Evolutionary conservation across 495 filamentous ascomycete genomes (phyloP).

Genomic region (Lineolata rhizophorae): DNA sequence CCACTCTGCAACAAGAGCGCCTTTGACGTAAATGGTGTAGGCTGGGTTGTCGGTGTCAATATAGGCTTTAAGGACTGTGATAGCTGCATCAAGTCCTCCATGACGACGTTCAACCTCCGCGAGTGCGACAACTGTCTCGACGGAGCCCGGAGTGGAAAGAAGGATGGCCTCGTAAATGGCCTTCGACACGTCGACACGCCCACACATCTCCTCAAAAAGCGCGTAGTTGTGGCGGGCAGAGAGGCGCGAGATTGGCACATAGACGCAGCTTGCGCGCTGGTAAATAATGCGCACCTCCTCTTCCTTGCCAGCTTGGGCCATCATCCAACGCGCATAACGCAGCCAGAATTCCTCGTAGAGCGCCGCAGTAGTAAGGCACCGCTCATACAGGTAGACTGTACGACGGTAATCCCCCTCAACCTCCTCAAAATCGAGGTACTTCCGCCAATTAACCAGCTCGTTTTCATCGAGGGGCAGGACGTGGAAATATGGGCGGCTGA

Average conservation of each 20-base stretch:
- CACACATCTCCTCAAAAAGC: slow-evolving; percentile 75
- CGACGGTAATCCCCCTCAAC: slow-evolving; percentile 53
- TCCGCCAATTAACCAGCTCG: slow-evolving; percentile 82
- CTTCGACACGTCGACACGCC: slow-evolving; percentile 48
- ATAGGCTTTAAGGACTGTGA: slow-evolving; percentile 61
- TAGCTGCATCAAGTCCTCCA: slow-evolving; percentile 66
- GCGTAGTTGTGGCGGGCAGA: slow-evolving; percentile 76
- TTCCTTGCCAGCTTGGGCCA: slow-evolving; percentile 52
- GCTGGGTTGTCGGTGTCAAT: slow-evolving; percentile 51
- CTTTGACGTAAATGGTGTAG: slow-evolving; percentile 76
- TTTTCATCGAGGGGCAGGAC: slow-evolving; percentile 75
- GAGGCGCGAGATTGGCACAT: slow-evolving; percentile 63
- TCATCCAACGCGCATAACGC: slow-evolving; percentile 95
- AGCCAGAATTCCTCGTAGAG: slow-evolving; percentile 97
- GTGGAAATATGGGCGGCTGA: slow-evolving; percentile 95
- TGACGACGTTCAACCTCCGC: slow-evolving; percentile 78
- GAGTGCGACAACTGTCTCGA: slow-evolving; percentile 72
- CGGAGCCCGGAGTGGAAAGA: slow-evolving; percentile 41
- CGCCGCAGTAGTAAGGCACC: slow-evolving; percentile 77
- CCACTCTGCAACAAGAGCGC: slow-evolving; percentile 74
- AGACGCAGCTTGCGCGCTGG: slow-evolving; percentile 63
- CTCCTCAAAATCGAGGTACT: slow-evolving; percentile 95
- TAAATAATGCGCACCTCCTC: slow-evolving; percentile 91
- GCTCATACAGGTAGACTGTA: slow-evolving; percentile 73
- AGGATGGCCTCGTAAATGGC: slow-evolving; percentile 73